These are phyloP conservation scores for Thyridium curvatum DNA, from an alignment of 2,329 filamentous ascomycete genomes.

Conservation along the genomic window DNA sequence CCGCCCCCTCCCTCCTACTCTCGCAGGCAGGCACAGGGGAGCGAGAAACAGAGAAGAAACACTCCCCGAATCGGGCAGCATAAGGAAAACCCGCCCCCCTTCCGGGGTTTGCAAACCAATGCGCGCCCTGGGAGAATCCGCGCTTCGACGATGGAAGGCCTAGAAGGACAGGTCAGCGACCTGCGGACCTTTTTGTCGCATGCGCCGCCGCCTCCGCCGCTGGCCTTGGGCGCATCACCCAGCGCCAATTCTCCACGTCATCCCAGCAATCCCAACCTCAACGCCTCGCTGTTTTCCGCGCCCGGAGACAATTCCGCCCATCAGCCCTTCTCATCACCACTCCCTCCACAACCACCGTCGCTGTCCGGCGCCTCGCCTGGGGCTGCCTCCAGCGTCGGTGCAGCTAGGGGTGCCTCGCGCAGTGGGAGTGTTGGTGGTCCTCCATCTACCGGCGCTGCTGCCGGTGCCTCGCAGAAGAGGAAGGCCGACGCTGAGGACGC, in stretches of 20 bases:
- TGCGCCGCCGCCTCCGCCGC: slow-evolving; percentile 24
- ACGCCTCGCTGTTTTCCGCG: slow-evolving; percentile 21
- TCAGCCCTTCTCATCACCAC: slow-evolving; percentile 6
- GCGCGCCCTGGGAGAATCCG: background rate
- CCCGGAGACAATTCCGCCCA: slow-evolving; percentile 45
- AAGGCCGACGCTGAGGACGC: slow-evolving; percentile 34
- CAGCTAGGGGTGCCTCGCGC: background rate
- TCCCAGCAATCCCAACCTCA: slow-evolving; percentile 11
- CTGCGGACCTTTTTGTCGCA: slow-evolving; percentile 41
- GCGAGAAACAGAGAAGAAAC: too few species aligned
- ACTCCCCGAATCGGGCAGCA: too few species aligned
- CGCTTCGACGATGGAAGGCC: slow-evolving; percentile 43
- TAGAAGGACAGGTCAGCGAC: slow-evolving; percentile 48
- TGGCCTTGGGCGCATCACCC: slow-evolving; percentile 11
- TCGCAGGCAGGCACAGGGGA: too few species aligned
- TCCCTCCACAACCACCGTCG: slow-evolving; percentile 19
- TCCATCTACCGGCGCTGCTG: background rate
- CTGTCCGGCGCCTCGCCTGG: background rate
- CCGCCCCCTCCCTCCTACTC: too few species aligned
- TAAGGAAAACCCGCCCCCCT: too few species aligned
- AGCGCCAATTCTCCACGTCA: slow-evolving; percentile 17
- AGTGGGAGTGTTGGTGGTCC: background rate
- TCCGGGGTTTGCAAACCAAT: background rate
- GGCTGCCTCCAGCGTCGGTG: slow-evolving; percentile 5
- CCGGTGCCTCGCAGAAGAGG: slow-evolving; percentile 17